These are phyloP conservation scores for Aspergillus piperis DNA, from an alignment of 2,329 filamentous ascomycete genomes.

Conservation along the genomic window DNA sequence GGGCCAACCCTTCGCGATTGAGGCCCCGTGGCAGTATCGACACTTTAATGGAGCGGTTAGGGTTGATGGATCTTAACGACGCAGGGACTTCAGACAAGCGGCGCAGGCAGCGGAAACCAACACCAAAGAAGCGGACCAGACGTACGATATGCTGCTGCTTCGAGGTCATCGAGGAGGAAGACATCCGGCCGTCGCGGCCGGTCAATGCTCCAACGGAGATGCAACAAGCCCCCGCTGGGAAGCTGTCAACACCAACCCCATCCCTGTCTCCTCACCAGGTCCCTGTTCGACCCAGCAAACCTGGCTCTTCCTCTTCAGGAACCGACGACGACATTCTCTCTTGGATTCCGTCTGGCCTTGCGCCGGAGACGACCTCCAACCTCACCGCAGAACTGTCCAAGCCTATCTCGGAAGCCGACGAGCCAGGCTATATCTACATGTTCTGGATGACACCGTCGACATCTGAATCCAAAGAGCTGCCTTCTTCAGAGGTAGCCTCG, in stretches of 20 bases:
- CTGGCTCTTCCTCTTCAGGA: constrained; percentile 30
- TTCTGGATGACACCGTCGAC: constrained; percentile 86
- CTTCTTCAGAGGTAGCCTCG: constrained; percentile 61
- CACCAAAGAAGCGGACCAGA: constrained; percentile 26
- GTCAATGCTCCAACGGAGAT: background rate
- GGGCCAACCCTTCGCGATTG: constrained; percentile 43
- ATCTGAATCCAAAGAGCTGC: constrained; percentile 44
- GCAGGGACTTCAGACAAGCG: constrained; percentile 15
- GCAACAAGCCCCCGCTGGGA: background rate
- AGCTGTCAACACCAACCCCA: constrained; percentile 7
- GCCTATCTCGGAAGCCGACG: constrained; percentile 71
- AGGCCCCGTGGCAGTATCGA: constrained; percentile 79
- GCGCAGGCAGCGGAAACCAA: constrained; percentile 13
- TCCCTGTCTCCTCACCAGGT: constrained; percentile 7
- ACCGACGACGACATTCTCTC: constrained; percentile 56
- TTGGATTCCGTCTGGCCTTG: constrained; percentile 68
- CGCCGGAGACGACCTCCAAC: constrained; percentile 67
- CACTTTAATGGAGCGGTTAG: constrained; percentile 77
- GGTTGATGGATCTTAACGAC: constrained; percentile 66
- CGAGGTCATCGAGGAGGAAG: constrained; percentile 32
- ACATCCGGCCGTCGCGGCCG: constrained; percentile 19
- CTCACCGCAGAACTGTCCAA: constrained; percentile 76
- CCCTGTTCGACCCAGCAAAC: background rate
- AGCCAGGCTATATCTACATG: constrained; percentile 95
- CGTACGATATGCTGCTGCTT: constrained; percentile 40